These are phyloP conservation scores for Clarireedia homoeocarpa DNA, from an alignment of 2,329 filamentous ascomycete genomes.

Conservation along the genomic window DNA sequence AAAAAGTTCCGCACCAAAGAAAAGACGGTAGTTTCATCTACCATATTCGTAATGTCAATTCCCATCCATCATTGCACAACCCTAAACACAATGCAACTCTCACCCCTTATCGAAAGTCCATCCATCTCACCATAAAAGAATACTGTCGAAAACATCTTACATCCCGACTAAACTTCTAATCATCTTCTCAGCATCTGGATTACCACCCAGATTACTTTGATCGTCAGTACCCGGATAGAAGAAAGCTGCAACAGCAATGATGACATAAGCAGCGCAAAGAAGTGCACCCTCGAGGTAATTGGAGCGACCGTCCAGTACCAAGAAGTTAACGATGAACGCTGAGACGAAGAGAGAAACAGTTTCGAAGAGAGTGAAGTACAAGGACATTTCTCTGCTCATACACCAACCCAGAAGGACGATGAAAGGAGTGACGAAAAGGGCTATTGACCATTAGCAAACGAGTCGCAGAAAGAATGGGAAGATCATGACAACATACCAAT, in stretches of 20 bases:
- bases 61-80: too few relatives aligned
- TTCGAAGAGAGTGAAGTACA: conserved; percentile 86
- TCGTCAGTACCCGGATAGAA: conserved; percentile 51
- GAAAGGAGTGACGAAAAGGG: conserved; percentile 61
- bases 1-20: too few relatives aligned
- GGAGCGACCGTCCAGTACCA: conserved; percentile 76
- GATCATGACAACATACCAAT: conserved; percentile 37
- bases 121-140: not conserved
- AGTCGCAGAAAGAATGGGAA: not conserved
- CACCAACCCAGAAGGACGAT: conserved; percentile 67
- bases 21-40: too few relatives aligned
- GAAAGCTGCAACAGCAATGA: conserved; percentile 59
- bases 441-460: conserved; percentile 18
- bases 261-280: conserved; percentile 58
- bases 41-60: too few relatives aligned
- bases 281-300: conserved; percentile 79
- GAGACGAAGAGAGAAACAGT: conserved; percentile 80
- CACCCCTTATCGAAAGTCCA: too few relatives aligned
- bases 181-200: conserved; percentile 22
- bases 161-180: conserved; percentile 4
- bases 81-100: too few relatives aligned
- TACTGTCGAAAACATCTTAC: not conserved
- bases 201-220: conserved; percentile 34
- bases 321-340: conserved; percentile 79
- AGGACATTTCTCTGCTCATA: conserved; percentile 59